Evolutionary conservation across 2,329 filamentous ascomycete species (phyloP), one percentile per base, ranked within the genome.

Genomic region (Fusarium sambucinum): DNA sequence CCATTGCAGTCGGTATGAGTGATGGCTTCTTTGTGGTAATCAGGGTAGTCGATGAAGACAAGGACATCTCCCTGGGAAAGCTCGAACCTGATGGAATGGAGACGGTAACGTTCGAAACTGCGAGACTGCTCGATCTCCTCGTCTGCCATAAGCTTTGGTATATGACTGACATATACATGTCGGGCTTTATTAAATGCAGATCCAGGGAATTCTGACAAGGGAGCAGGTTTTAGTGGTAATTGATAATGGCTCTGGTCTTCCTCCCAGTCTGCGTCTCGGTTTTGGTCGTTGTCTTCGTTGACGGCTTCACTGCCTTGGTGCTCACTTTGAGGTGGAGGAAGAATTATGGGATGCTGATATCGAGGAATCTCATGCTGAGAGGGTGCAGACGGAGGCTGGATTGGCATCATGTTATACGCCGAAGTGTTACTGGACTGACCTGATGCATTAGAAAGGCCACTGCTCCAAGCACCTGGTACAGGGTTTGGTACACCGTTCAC

Each of bases 51-150:
- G 29, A 86, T 74, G 44, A 83, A 77, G 29, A 85, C 77, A 10
- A 84, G 69, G 0, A 82, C 84, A 54, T 85, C 83, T 8, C 83
- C 83, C 6, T 74, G 21, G 12, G 54, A 60, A 37, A 79, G 63
- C 42, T 77, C 76, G 10, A 73, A 72, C 12, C 44, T 27, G 33
- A 71, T 59, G 6, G 71, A 58, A 32, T 78, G 77, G 25, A 78
- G 51, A 30, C 70, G 72, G 48, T 70, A 72, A 40, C 75, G 66
- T 25, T 77, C 75, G 33, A 71, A 66, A 23, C 64, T 72, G 10
- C 74, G 73, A n/a, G 56, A 51, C 2, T 62, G 57, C 5, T 71
- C 63, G 11, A 74, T 70, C 13, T 73, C 63, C 1, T 56, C 30
- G 5, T 35, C 21, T 3, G n/a, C 3, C 63, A 74, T 63, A 14